These are phyloP conservation scores for Beta macrorhiza DNA, from an alignment of 179 eudicot species.

Conservation along the genomic window DNA sequence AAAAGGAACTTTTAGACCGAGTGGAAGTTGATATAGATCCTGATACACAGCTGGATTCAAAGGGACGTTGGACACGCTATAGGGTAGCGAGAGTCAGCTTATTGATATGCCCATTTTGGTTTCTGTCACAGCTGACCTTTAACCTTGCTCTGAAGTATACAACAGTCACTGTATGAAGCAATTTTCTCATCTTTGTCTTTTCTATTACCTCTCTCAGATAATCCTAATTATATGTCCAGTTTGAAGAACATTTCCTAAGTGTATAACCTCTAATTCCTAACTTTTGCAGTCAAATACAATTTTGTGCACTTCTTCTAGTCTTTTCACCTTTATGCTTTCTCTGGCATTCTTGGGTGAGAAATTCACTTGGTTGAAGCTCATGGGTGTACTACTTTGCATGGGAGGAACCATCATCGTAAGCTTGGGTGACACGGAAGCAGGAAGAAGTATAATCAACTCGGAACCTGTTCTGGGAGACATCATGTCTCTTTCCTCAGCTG, in stretches of 20 bases:
- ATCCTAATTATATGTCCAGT: background rate
- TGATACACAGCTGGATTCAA: conserved; percentile 49
- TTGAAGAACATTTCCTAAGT: background rate
- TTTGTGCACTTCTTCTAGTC: conserved; percentile 87
- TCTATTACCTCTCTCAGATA: background rate
- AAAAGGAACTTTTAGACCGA: conserved; percentile 16
- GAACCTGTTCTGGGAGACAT: conserved; percentile 79
- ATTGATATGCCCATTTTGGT: conserved; percentile 92
- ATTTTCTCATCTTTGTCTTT: conserved; percentile 10
- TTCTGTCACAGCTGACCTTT: conserved; percentile 82
- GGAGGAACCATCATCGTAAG: conserved; percentile 93
- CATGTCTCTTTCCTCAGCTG: conserved; percentile 69
- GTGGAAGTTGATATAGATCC: conserved; percentile 21
- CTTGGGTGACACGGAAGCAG: conserved; percentile 72
- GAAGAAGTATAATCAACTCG: conserved; percentile 50
- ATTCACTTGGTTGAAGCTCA: conserved; percentile 86
- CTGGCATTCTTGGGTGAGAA: conserved; percentile 79
- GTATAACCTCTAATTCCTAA: background rate
- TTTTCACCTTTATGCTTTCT: conserved; percentile 86
- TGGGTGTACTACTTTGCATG: conserved; percentile 96
- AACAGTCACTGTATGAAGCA: conserved; percentile 75
- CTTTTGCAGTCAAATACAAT: conserved; percentile 88
- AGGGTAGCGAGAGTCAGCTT: conserved; percentile 87
- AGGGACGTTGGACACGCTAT: conserved; percentile 92
- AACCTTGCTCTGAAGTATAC: conserved; percentile 92